These are phyloP conservation scores for Ophiorrhiza pumila DNA, from an alignment of 257 asterid genomes.

Conservation along the genomic window DNA sequence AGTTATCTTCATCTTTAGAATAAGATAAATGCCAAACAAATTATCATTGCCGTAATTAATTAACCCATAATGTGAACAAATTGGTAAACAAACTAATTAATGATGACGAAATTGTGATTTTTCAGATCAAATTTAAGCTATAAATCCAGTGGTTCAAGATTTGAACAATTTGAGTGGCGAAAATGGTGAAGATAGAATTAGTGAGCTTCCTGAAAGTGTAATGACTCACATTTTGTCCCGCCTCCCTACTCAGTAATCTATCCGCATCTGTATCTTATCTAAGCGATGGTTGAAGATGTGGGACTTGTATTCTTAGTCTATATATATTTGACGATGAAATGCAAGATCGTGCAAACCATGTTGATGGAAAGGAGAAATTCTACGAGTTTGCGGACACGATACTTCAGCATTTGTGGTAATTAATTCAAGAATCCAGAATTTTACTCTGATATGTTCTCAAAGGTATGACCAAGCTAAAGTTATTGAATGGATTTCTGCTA, in stretches of 20 bases:
- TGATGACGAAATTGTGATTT: too few relatives aligned
- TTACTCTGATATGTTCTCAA: not conserved
- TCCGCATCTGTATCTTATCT: not conserved
- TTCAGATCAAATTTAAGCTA: not conserved
- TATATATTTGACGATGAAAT: not conserved
- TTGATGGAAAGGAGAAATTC: not conserved
- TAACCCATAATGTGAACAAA: too few relatives aligned
- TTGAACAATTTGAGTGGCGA: not conserved
- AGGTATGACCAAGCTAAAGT: not conserved
- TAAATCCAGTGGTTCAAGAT: not conserved
- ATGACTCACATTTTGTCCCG: not conserved
- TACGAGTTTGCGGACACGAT: not conserved
- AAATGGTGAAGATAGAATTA: not conserved
- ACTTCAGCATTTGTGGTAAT: not conserved
- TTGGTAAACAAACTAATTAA: too few relatives aligned
- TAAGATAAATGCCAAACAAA: too few relatives aligned
- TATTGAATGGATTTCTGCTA: not conserved
- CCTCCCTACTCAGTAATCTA: not conserved
- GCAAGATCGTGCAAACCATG: accelerated
- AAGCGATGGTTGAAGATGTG: not conserved
- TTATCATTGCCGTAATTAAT: too few relatives aligned
- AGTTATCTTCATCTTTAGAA: too few relatives aligned
- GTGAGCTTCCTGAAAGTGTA: not conserved
- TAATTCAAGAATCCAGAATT: not conserved
- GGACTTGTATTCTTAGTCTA: not conserved